Conservation (phyloP, 2,329 filamentous ascomycete species). For the Sphaceloma murrayae region DNA sequence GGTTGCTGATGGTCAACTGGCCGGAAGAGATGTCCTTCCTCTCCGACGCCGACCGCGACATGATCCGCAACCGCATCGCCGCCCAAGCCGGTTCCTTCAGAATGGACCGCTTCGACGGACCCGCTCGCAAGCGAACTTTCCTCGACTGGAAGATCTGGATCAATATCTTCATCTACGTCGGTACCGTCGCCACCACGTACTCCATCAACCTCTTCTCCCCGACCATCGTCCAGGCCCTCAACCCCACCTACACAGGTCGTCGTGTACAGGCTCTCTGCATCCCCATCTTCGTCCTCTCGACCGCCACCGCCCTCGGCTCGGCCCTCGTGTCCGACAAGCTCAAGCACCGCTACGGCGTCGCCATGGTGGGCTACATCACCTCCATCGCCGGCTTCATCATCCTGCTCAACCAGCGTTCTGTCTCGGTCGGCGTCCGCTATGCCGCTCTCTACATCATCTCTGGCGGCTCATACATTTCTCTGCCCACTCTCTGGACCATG, state of each 20-base stretch:
- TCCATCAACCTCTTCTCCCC: conserved; percentile 32
- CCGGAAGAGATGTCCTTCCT: conserved; percentile 30
- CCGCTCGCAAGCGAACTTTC: conserved; percentile 27
- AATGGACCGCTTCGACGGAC: conserved; percentile 25
- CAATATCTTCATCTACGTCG: conserved; percentile 28
- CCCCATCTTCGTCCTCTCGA: conserved; percentile 27
- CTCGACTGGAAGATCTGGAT: conserved; percentile 29
- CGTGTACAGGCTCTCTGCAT: conserved; percentile 24
- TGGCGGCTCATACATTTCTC: conserved; percentile 26
- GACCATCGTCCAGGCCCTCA: conserved; percentile 41
- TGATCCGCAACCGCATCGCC: conserved; percentile 29
- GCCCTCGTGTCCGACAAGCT: conserved; percentile 28
- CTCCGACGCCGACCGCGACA: conserved; percentile 25
- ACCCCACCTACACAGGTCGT: conserved; percentile 24
- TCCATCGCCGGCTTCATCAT: conserved; percentile 24
- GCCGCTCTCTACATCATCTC: conserved; percentile 25
- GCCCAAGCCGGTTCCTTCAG: conserved; percentile 30
- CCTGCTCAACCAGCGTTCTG: conserved; percentile 26
- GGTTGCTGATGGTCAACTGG: conserved; percentile 27
- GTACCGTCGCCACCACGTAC: conserved; percentile 27
- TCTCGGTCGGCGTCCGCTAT: conserved; percentile 23
- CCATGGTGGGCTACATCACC: conserved; percentile 22
- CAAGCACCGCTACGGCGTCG: conserved; percentile 28
- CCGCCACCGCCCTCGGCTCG: conserved; percentile 26
- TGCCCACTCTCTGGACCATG: conserved; percentile 26